phyloP scores from a whole-genome alignment of 2,329 filamentous ascomycete genomes.

The Fusarium sp. region DNA sequence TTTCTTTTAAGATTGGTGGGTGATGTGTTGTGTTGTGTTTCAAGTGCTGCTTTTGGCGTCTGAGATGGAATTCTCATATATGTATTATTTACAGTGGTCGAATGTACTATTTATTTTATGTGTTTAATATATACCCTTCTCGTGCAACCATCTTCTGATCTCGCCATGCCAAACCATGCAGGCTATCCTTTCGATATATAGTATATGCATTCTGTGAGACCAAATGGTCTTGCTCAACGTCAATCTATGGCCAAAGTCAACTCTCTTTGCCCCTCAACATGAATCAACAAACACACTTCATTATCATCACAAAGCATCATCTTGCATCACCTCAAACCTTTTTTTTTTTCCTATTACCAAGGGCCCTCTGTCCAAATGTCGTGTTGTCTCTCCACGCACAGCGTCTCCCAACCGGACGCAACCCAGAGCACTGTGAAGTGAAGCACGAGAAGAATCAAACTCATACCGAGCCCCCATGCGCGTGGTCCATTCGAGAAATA shows the following conservation, averaged over 20 bases:
- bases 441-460: slow-evolving; percentile 47
- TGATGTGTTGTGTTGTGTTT: neutral
- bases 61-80: neutral
- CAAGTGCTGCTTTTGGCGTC: neutral
- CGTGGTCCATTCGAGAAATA: slow-evolving; percentile 30
- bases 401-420: slow-evolving; percentile 48
- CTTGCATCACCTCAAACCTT: neutral
- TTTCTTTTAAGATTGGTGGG: neutral
- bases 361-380: slow-evolving; percentile 47
- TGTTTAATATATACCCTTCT: neutral
- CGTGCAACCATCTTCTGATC: neutral
- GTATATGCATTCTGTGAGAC: neutral
- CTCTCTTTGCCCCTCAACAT: neutral
- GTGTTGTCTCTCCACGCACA: slow-evolving; percentile 47
- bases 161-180: neutral
- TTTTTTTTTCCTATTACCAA: slow-evolving; percentile 40
- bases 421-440: slow-evolving; percentile 52
- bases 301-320: neutral
- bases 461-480: slow-evolving; percentile 49
- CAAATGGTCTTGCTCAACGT: neutral
- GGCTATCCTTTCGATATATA: neutral
- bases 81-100: neutral
- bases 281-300: neutral
- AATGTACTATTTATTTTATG: slow-evolving; percentile 1
- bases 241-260: neutral